Conservation (phyloP, 164 flowering plant species). For the Protea cynaroides region DNA sequence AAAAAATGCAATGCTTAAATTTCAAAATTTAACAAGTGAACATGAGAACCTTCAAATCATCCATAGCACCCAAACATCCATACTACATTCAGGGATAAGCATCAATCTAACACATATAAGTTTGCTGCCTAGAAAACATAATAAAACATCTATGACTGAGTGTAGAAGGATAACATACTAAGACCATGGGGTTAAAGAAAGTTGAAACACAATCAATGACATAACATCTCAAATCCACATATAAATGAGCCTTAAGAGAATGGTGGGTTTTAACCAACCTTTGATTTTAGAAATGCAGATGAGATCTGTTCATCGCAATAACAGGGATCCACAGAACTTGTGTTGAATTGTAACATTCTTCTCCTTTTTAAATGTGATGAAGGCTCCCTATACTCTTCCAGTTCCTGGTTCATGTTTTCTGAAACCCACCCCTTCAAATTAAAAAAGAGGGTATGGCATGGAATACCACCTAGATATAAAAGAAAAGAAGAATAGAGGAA, state of each 20-base stretch:
- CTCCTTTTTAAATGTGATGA: conserved; percentile 67
- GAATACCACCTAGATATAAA: neutral
- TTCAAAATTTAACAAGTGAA: neutral
- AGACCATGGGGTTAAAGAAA: no score
- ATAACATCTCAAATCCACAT: neutral
- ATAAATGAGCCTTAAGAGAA: neutral
- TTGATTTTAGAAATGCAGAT: conserved; percentile 38
- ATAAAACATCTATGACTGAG: neutral
- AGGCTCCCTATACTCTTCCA: conserved; percentile 33
- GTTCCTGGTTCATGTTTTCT: conserved; percentile 42
- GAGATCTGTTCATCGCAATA: conserved; percentile 37
- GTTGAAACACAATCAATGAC: neutral
- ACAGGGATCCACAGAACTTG: conserved; percentile 25
- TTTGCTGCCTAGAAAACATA: no score
- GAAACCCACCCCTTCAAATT: conserved; percentile 21
- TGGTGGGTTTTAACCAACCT: conserved; percentile 31
- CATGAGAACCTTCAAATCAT: neutral
- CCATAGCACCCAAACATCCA: neutral
- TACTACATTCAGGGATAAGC: neutral
- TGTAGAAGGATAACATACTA: neutral
- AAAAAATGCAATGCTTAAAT: conserved; percentile 11
- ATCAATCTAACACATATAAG: no score
- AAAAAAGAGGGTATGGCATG: neutral
- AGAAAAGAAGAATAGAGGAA: neutral
- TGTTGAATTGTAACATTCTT: conserved; percentile 65